Evolutionary conservation across 108 stramenopile genomes (phyloP).

Genomic region (Mediolabrus comicus): DNA sequence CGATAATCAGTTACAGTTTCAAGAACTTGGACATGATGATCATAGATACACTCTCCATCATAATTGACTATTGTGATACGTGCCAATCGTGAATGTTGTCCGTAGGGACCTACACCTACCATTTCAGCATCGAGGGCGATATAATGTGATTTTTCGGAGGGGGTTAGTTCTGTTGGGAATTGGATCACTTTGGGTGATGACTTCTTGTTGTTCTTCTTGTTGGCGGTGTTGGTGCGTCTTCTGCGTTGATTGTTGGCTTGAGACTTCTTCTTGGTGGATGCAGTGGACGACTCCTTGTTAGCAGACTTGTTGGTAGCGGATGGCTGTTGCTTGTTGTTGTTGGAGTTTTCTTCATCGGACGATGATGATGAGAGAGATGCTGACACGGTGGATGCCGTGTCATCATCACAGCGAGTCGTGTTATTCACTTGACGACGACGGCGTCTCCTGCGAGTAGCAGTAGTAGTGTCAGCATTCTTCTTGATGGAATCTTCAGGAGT

Average conservation of each 20-base stretch:
- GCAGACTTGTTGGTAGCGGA: no score
- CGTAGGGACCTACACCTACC: conserved; percentile 78
- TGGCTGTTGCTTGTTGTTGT: background rate
- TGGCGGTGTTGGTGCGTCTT: background rate
- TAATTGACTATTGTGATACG: conserved; percentile 80
- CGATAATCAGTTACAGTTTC: conserved; percentile 87
- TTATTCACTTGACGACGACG: background rate
- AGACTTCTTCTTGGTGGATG: background rate
- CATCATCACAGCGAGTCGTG: background rate
- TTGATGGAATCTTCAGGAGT: background rate
- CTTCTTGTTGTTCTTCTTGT: conserved; percentile 4
- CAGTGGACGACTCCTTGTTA: background rate
- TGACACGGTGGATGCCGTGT: conserved; percentile 22
- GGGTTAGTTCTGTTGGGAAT: conserved; percentile 5
- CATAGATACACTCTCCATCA: conserved; percentile 68
- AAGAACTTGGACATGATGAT: conserved; percentile 69
- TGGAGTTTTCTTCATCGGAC: background rate
- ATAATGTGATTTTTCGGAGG: conserved; percentile 40
- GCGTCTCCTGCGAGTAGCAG: background rate
- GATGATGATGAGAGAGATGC: conserved; percentile 5
- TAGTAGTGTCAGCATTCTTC: conserved; percentile 1
- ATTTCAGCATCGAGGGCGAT: conserved; percentile 91
- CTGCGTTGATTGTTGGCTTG: no score
- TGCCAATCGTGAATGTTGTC: conserved; percentile 51
- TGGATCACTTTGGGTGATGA: background rate